Evolutionary conservation across 768 basidiomycete species (phyloP), one percentile per base, ranked within the genome.

Genomic region (Auriscalpium microsporum): DNA sequence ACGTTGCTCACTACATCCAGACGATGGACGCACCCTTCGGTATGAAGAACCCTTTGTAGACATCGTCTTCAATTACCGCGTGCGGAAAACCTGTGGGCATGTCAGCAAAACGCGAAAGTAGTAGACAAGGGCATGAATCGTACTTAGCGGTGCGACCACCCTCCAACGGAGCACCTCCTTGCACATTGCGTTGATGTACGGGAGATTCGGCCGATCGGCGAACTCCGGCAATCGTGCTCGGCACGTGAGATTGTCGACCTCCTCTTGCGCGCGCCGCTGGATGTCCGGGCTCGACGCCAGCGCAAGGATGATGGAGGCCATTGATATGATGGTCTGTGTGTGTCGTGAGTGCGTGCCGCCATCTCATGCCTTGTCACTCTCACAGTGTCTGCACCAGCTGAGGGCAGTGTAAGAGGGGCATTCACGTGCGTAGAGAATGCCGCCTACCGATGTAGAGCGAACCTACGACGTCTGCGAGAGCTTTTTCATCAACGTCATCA

Each of bases 1-100:
- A 9, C 40, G 17, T 42, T 42, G 17, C 14, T 14, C 14, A 42
- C 28, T 28, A 5, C 28, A 28, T 5, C 7, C 28, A 42, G 13
- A 42, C 14, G 40, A 17, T 14, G 40, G 17, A 42, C 40, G 14
- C 14, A 48, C 54, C 54, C 36, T 55, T 55, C 48, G 54, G 54
- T 23, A 55, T 55, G 36, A n/a, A 50, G 19, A 33, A 50, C 8
- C 54, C 54, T 23, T 55, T 35, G 46, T 55, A 50, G 10, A 51
- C 36, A 17, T 55, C 54, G 11, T 55, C 54, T 33, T 48, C 54
- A 6, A 36, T 55, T 14, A 36, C 34, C 2, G 17, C 47, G 50
- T 55, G 54, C n/a, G 54, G 54, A 8, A 55, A n/a, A 8, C 19
- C 57, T 56, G 36, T 5, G 34, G 17, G 17, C 40, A 14, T 14